Base-by-base conservation (phyloP, 345 rosid genomes). In the Salix brachista region DNA sequence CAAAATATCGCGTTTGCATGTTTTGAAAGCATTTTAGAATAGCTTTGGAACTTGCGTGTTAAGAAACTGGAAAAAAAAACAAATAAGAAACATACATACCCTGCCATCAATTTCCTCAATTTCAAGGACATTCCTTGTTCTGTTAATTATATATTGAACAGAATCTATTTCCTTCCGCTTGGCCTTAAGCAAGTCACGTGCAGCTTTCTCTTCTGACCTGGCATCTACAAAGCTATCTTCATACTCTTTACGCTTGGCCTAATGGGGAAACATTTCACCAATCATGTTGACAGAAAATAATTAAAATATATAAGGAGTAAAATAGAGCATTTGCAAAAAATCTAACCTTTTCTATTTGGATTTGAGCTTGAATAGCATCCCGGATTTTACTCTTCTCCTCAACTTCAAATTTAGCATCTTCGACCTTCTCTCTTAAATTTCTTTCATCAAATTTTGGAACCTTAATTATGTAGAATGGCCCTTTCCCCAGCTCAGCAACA, bases 151-250 rank as follows among this genome's bases (percentile, higher is more conserved):
- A 67, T 84, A 85, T 78, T 84, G 92, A 69, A 90, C 83, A 73
- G 88, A 81, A 17, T 92, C 98, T 41, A 92, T 86, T 80, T 91
- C 96, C 78, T 86, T 84, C 71, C 92, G 85, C 80, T 91, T 94
- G 26, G 87, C 86, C 74, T 81, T 90, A 69, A 80, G 79, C 80
- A 82, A 74, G 60, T 85, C 89, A 28, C 91, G 86, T 64, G 91
- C 88, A 71, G 90, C 78, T 79, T 81, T 88, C 77, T 91, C 97
- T 86, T 91, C 86, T 67, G 86, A 71, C 77, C 78, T 21, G 36
- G 90, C 88, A 75, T 74, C 89, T 37, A 86, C 82, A 82, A 88
- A 61, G 52, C 66, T 81, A n/a, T 82, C 82, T 28, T 76, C 71
- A 62, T 39, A 78, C 72, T 86, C 87, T 80, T 86, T 87, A 67